These are phyloP conservation scores for Cytospora mali DNA, from an alignment of 2,329 filamentous ascomycete species.

Conservation along the genomic window DNA sequence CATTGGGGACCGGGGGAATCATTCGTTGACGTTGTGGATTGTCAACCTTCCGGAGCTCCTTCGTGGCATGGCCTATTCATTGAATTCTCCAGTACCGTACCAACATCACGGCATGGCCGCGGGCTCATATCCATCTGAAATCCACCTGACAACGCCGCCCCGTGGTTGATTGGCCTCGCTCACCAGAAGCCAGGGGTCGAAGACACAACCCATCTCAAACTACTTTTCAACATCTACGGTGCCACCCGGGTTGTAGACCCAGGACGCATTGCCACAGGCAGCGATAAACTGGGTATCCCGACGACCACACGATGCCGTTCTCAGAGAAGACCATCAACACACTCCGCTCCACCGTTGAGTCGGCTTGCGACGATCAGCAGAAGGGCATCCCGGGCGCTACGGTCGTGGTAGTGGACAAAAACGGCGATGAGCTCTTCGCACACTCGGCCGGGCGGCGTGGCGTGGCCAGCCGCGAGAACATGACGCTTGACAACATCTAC, in stretches of 20 bases:
- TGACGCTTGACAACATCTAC: slow-evolving; percentile 55
- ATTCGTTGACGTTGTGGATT: background rate
- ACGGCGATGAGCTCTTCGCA: slow-evolving; percentile 50
- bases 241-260: background rate
- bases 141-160: background rate
- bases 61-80: no score
- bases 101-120: background rate
- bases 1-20: background rate
- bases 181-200: background rate
- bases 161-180: background rate
- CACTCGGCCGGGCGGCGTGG: slow-evolving; percentile 54
- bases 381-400: slow-evolving; percentile 48
- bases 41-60: background rate
- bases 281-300: background rate
- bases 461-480: slow-evolving; percentile 20
- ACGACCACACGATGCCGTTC: slow-evolving; percentile 28
- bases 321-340: slow-evolving; percentile 25
- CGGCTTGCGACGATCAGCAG: slow-evolving; percentile 41
- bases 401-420: slow-evolving; percentile 50
- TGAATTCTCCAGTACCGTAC: no score
- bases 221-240: background rate
- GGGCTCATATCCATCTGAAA: background rate
- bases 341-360: slow-evolving; percentile 40
- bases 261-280: background rate
- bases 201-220: background rate